Conservation (phyloP, 106 monocot genomes). For the Acorus calamus region DNA sequence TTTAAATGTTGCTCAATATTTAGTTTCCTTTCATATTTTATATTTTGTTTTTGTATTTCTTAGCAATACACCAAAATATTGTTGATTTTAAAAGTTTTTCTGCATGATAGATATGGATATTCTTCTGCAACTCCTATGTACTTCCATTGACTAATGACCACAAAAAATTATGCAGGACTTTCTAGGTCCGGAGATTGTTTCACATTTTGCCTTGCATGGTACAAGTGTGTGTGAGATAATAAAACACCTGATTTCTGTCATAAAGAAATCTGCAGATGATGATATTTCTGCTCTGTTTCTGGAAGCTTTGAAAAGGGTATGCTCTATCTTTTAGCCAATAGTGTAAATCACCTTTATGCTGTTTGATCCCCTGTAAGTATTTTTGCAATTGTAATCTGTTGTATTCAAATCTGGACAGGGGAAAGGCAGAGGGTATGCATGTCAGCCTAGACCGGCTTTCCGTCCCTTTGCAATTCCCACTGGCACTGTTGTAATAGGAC, state of each 20-base stretch:
- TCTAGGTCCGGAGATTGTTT: slow-evolving; percentile 89
- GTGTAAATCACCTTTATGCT: no score
- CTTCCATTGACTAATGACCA: background rate
- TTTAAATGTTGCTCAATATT: background rate
- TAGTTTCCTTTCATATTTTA: background rate
- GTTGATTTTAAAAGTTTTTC: no score
- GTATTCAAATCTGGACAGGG: no score
- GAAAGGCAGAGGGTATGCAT: no score
- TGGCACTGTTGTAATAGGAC: no score
- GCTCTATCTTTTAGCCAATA: background rate
- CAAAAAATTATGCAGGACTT: slow-evolving; percentile 47
- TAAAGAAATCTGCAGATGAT: slow-evolving; percentile 66
- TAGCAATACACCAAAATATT: no score
- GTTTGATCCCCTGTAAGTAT: no score
- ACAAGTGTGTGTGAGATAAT: slow-evolving; percentile 67
- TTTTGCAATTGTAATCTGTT: no score
- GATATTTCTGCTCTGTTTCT: slow-evolving; percentile 59
- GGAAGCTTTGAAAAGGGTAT: slow-evolving; percentile 86
- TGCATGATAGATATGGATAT: no score
- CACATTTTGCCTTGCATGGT: slow-evolving; percentile 89
- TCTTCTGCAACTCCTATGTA: no score
- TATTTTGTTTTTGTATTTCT: background rate
- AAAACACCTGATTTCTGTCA: slow-evolving; percentile 65
- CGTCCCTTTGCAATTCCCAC: no score
- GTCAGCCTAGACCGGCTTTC: no score